These are phyloP conservation scores for Ganoderma boninense DNA, from an alignment of 1,284 basidiomycete species.

Conservation along the genomic window DNA sequence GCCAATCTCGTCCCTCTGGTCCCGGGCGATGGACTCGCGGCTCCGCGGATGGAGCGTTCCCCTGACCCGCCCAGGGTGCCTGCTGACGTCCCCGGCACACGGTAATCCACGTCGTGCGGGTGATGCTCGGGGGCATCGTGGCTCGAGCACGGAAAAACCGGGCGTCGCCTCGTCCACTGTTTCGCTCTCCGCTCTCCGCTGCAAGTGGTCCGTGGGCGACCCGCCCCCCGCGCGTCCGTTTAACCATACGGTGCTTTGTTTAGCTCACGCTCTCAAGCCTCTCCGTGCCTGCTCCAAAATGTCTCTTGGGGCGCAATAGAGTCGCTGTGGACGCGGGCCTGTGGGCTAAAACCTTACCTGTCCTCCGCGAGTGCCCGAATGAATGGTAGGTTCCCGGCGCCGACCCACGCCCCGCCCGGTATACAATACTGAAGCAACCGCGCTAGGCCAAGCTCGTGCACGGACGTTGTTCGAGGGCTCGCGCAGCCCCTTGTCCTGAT, in stretches of 20 bases:
- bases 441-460: neutral
- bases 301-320: neutral
- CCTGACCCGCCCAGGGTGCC: constrained; percentile 17
- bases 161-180: neutral
- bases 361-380: constrained; percentile 9
- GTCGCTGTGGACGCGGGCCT: neutral
- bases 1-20: constrained; percentile 15
- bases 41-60: constrained; percentile 16
- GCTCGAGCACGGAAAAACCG: constrained; percentile 30
- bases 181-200: neutral
- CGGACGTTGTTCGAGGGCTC: neutral
- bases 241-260: constrained; percentile 4
- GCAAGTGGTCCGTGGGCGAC: neutral
- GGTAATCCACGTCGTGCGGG: constrained; percentile 20
- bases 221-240: neutral
- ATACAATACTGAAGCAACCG: neutral
- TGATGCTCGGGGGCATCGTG: constrained; percentile 39
- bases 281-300: neutral
- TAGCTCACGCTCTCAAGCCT: constrained; percentile 1
- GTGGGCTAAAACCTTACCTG: neutral
- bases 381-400: constrained; percentile 22
- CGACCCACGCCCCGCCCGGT: neutral
- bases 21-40: constrained; percentile 22
- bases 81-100: constrained; percentile 17
- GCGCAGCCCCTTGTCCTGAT: neutral